Evolutionary conservation across 495 filamentous ascomycete species (phyloP).

Genomic region (Aspergillus egyptiacus): DNA sequence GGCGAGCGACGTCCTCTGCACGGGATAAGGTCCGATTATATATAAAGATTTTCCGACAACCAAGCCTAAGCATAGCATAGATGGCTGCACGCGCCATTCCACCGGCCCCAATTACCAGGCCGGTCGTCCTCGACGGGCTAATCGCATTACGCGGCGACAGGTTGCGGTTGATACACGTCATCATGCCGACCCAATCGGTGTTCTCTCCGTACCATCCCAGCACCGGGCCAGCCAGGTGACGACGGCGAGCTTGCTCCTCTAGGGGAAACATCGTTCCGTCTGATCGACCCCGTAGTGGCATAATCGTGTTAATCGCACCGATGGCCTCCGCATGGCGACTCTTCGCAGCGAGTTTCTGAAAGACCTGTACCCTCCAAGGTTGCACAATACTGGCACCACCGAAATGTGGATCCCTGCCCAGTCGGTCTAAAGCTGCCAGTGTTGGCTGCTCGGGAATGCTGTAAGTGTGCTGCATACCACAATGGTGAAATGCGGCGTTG

Average conservation of each 20-base stretch:
- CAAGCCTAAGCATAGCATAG: conserved; percentile 72
- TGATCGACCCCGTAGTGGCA: conserved; percentile 60
- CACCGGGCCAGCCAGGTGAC: conserved; percentile 60
- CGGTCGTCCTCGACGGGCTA: conserved; percentile 58
- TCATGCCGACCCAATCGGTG: conserved; percentile 77
- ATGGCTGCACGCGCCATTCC: conserved; percentile 77
- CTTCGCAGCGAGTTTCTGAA: conserved; percentile 59
- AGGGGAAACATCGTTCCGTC: conserved; percentile 62
- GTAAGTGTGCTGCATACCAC: conserved; percentile 68
- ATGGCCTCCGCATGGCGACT: conserved; percentile 74
- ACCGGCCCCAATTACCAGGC: conserved; percentile 70
- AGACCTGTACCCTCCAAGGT: conserved; percentile 70
- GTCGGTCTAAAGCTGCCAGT: conserved; percentile 55
- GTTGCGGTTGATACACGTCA: conserved; percentile 62
- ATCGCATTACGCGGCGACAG: conserved; percentile 76
- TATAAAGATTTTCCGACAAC: conserved; percentile 74
- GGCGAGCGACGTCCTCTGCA: conserved; percentile 59
- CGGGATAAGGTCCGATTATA: conserved; percentile 61
- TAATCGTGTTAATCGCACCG: conserved; percentile 76
- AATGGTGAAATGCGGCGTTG: conserved; percentile 64
- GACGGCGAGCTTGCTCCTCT: conserved; percentile 53
- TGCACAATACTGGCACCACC: conserved; percentile 68
- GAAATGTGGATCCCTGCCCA: conserved; percentile 59
- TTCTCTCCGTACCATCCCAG: conserved; percentile 75
- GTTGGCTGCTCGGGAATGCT: conserved; percentile 57